Percentiles rank a stretch among this genome's conserved stretches.
phyloP scores from a whole-genome alignment of 371 early-diverging fungal genomes.

The Coemansia sp. region DNA sequence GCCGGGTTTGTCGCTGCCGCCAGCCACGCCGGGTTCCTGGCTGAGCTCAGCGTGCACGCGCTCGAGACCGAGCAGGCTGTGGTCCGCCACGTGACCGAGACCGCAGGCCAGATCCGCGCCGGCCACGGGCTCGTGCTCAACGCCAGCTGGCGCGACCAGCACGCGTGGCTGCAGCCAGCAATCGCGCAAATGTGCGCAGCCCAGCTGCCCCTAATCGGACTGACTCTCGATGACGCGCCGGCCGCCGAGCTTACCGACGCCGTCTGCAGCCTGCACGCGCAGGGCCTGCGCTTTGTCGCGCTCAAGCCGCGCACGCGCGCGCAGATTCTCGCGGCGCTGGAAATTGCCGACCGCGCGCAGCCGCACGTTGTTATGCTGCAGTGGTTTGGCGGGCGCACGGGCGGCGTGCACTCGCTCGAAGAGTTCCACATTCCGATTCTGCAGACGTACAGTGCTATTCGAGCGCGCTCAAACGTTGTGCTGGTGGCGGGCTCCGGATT shows the following conservation, averaged over 20 bases:
- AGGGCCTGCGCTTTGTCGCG: constrained; percentile 85
- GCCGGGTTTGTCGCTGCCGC: constrained; percentile 62
- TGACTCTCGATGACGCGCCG: constrained; percentile 87
- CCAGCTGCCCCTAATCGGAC: constrained; percentile 62
- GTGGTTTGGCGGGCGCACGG: constrained; percentile 97
- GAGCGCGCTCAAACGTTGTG: constrained; percentile 80
- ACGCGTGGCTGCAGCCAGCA: constrained; percentile 80
- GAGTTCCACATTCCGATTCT: constrained; percentile 92
- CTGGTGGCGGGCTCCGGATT: constrained; percentile 92
- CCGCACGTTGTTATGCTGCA: constrained; percentile 86
- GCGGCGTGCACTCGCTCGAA: constrained; percentile 94
- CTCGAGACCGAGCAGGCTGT: constrained; percentile 76
- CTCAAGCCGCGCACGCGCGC: constrained; percentile 83
- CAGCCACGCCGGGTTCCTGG: constrained; percentile 91
- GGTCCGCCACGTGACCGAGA: constrained; percentile 67
- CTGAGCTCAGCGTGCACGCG: constrained; percentile 91
- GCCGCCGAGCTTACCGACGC: constrained; percentile 57
- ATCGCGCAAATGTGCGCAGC: constrained; percentile 76
- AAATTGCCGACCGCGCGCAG: constrained; percentile 81
- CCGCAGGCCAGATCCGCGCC: constrained; percentile 64
- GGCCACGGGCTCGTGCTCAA: constrained; percentile 90
- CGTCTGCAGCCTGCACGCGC: constrained; percentile 66
- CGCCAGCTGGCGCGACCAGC: constrained; percentile 60
- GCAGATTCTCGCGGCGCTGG: constrained; percentile 79
- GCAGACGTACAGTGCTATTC: constrained; percentile 83